Evolutionary conservation across 352 stramenopile genomes (phyloP).

Genomic region (Blastocystis sp.): DNA sequence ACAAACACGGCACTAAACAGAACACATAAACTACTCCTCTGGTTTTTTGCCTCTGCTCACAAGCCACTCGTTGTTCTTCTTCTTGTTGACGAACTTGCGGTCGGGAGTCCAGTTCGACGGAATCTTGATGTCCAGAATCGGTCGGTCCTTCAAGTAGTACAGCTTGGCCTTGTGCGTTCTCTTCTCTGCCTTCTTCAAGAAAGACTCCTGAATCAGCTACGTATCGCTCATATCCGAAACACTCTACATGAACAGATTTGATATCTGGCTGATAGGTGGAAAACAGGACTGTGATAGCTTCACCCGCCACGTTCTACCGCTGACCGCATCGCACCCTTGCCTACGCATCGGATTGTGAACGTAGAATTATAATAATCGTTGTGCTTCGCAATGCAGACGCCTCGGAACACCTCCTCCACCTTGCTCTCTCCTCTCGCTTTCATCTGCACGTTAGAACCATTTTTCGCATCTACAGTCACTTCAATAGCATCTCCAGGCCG

Average conservation of each 20-base stretch:
- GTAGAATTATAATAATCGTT: conserved; percentile 56
- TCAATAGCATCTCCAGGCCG: conserved; percentile 38
- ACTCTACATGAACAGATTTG: conserved; percentile 10
- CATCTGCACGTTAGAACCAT: background rate
- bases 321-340: background rate
- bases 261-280: conserved; percentile 49
- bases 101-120: background rate
- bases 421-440: background rate
- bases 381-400: conserved; percentile 45
- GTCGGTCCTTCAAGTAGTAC: conserved; percentile 51
- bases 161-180: conserved; percentile 32
- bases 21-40: background rate
- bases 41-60: conserved; percentile 54
- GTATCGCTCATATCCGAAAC: background rate
- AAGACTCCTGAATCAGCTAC: conserved; percentile 51
- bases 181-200: conserved; percentile 18
- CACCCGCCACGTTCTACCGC: conserved; percentile 26
- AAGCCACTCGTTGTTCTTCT: conserved; percentile 54
- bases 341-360: conserved; percentile 46
- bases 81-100: conserved; percentile 29
- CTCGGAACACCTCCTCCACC: conserved; percentile 31
- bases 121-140: conserved; percentile 28
- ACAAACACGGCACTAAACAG: conserved; percentile 51
- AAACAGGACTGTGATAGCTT: conserved; percentile 29
- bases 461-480: background rate